Evolutionary conservation across 1,284 basidiomycete genomes (phyloP).

Genomic region (Baeospora myosura): DNA sequence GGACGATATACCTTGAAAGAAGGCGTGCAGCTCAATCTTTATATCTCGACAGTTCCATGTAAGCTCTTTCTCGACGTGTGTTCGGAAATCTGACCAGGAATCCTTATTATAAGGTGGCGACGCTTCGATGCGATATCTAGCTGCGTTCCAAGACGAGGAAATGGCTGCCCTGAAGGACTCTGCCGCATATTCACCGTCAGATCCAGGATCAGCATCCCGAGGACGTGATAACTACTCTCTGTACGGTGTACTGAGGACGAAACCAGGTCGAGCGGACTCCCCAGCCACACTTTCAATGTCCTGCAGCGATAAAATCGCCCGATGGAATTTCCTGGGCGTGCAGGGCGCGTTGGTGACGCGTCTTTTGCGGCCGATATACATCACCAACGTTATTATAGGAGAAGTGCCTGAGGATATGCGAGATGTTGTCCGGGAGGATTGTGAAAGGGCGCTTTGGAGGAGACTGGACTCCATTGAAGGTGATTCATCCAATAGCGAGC

Average conservation of each 20-base stretch:
- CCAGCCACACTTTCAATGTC: slow-evolving; percentile 69
- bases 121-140: slow-evolving; percentile 76
- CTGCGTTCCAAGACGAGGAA: slow-evolving; percentile 58
- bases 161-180: slow-evolving; percentile 66
- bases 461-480: slow-evolving; percentile 35
- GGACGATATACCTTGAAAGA: slow-evolving; percentile 44
- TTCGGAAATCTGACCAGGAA: background rate
- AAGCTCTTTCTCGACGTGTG: slow-evolving; percentile 18
- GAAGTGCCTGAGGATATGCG: slow-evolving; percentile 45
- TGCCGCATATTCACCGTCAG: slow-evolving; percentile 26
- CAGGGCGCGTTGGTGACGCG: slow-evolving; percentile 69
- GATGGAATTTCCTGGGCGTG: slow-evolving; percentile 77
- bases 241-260: slow-evolving; percentile 76
- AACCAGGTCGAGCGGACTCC: slow-evolving; percentile 84
- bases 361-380: slow-evolving; percentile 58
- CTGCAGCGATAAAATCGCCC: slow-evolving; percentile 87
- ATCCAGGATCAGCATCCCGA: slow-evolving; percentile 43
- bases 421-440: slow-evolving; percentile 41
- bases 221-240: slow-evolving; percentile 75
- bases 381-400: slow-evolving; percentile 62
- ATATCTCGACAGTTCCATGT: slow-evolving; percentile 91
- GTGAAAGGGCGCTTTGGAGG: slow-evolving; percentile 53
- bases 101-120: slow-evolving; percentile 64
- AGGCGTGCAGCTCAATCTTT: slow-evolving; percentile 57
- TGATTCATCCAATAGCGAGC: too few species aligned